These are phyloP conservation scores for Yamadazyma siamensis DNA, from an alignment of 1,139 yeast genomes.

Conservation along the genomic window DNA sequence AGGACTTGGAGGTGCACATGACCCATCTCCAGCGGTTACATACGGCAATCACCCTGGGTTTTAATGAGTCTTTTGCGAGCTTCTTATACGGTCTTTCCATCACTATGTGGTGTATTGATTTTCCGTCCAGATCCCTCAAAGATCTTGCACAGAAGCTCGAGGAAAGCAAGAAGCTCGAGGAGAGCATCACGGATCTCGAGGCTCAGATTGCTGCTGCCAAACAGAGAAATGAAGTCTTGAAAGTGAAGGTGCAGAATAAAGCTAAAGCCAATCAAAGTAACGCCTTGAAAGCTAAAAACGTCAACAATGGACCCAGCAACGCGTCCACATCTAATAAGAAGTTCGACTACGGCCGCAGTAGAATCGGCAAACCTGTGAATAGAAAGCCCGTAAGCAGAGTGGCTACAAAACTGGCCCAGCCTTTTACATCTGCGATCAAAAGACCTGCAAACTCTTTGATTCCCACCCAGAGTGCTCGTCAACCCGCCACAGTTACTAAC, in stretches of 20 bases:
- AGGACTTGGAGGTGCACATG: constrained; percentile 49
- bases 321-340: neutral
- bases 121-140: constrained; percentile 41
- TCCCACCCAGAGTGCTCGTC: neutral
- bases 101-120: constrained; percentile 67
- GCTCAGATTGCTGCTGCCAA: constrained; percentile 21
- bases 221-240: constrained; percentile 25
- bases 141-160: constrained; percentile 33
- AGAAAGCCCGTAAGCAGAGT: neutral
- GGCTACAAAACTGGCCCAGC: too few species aligned
- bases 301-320: neutral
- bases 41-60: constrained; percentile 44
- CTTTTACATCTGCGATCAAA: too few species aligned
- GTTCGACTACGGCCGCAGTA: neutral
- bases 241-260: constrained; percentile 17
- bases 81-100: constrained; percentile 59
- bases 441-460: neutral
- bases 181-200: constrained; percentile 20
- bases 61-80: constrained; percentile 63
- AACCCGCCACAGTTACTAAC: neutral
- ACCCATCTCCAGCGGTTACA: constrained; percentile 46
- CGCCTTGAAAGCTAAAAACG: constrained; percentile 8
- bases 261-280: constrained; percentile 5
- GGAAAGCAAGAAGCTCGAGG: constrained; percentile 23
- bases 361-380: neutral